Evolutionary conservation across 768 basidiomycete species (phyloP), one percentile per base, ranked within the genome.

Genomic region (Cystobasidium tubakii): DNA sequence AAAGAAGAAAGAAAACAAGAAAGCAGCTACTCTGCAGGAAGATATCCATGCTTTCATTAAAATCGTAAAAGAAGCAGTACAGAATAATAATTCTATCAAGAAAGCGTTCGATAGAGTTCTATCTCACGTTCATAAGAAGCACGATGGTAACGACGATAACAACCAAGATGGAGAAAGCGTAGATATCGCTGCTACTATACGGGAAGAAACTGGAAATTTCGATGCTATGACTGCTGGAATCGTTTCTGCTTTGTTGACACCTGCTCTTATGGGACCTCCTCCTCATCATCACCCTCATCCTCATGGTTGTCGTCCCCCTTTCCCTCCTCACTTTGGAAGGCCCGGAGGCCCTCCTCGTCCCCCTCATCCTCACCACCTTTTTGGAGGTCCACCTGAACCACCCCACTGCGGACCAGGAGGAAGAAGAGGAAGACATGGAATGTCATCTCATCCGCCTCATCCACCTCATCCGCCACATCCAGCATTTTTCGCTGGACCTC

Each of bases 301-400:
- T 43, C 78, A 21, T 43, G 79, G 13, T 75, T 79, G 2, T 55
- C 78, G 29, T 34, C 75, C 46, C 43, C 44, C 36, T 65, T 65
- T 25, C 23, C 73, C 27, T 73, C 57, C 25, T 60, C 74, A 34
- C 53, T 43, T 25, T 13, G 25, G 27, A n/a, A 23, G 34, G 13
- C 66, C 27, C 29, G 66, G 46, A 7, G 46, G 46, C 12, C 50
- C 69, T 9, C 69, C 50, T 62, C 27, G 39, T 9, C 21, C 4
- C 34, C 57, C 10, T 62, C 34, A 39, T 23, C 57, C 17, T 23
- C 42, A 67, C 29, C 44, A 33, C 31, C 42, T 9, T 10, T 67
- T 21, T 39, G 53, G 53, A 9, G 17, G 13, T 33, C 69, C 50
- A 19, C 43, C 46, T 23, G 34, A 31, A n/a, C 44, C 44, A 2